Conservation (phyloP, 1,284 basidiomycete species). For the Rhodotorula sp. region DNA sequence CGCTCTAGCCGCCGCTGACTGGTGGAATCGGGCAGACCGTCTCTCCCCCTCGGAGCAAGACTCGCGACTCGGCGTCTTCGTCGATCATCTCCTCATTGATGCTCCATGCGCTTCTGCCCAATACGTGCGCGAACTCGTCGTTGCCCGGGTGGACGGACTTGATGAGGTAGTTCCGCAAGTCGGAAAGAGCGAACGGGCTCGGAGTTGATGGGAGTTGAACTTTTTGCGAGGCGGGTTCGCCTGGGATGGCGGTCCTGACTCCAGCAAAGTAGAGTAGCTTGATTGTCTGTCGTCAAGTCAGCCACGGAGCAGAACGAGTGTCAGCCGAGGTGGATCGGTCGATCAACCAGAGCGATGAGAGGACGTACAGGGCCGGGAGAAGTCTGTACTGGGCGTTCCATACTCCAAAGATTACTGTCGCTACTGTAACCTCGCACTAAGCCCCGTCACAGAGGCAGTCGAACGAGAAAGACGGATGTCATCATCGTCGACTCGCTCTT, state of each 20-base stretch:
- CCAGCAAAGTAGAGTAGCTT: constrained; percentile 71
- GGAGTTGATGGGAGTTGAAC: constrained; percentile 52
- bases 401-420: too few relatives aligned
- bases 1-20: constrained; percentile 66
- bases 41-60: constrained; percentile 65
- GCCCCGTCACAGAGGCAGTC: too few relatives aligned
- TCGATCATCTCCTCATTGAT: constrained; percentile 75
- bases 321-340: neutral
- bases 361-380: neutral
- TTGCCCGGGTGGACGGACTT: constrained; percentile 55
- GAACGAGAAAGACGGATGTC: too few relatives aligned
- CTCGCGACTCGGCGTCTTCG: constrained; percentile 48
- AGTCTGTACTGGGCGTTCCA: too few relatives aligned
- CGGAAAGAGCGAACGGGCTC: constrained; percentile 56
- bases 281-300: constrained; percentile 20
- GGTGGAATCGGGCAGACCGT: constrained; percentile 77
- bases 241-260: constrained; percentile 62
- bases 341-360: neutral
- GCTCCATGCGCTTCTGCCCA: constrained; percentile 67
- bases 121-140: constrained; percentile 56
- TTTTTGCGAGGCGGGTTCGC: constrained; percentile 57
- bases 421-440: too few relatives aligned
- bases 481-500: too few relatives aligned
- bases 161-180: constrained; percentile 57
- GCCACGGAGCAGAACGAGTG: neutral